Evolutionary conservation across 23 red algal genomes (phyloP).

Genomic region (Gracilaria caudata): DNA sequence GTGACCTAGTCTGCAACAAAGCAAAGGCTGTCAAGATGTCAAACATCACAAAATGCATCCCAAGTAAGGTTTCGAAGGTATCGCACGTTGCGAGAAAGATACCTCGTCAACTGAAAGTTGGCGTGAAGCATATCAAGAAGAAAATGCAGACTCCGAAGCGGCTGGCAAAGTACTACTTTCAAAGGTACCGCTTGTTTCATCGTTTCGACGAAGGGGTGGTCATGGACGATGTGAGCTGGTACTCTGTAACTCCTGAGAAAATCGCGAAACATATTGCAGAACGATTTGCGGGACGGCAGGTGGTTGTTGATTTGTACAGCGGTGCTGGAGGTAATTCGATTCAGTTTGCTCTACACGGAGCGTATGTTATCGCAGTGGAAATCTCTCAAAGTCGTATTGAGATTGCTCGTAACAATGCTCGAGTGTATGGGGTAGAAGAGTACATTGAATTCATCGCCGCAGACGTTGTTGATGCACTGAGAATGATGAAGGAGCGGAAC

Average conservation of each 20-base stretch:
- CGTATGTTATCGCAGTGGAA: conserved; percentile 84
- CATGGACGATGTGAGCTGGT: conserved; percentile 84
- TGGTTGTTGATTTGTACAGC: conserved; percentile 75
- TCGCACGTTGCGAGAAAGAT: conserved; percentile 11
- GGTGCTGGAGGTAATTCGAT: conserved; percentile 93
- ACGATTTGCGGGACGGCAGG: conserved; percentile 49
- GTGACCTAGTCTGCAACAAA: neutral
- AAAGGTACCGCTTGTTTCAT: conserved; percentile 84
- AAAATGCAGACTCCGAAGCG: neutral
- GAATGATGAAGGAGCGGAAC: conserved; percentile 9
- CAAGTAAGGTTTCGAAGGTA: neutral
- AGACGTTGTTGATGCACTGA: conserved; percentile 80
- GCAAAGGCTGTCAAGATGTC: neutral
- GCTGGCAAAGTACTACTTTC: conserved; percentile 78
- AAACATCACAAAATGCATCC: neutral
- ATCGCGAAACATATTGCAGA: conserved; percentile 90
- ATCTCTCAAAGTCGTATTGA: conserved; percentile 11
- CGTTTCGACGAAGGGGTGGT: conserved; percentile 80
- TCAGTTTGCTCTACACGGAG: conserved; percentile 74
- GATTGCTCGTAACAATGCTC: conserved; percentile 79
- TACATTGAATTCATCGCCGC: conserved; percentile 82
- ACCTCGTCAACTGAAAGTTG: neutral
- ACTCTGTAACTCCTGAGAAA: conserved; percentile 90
- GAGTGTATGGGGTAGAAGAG: conserved; percentile 79
- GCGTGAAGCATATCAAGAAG: neutral